Base-by-base conservation (phyloP, 2,329 filamentous ascomycete genomes). In the Rhynchosporium graminicola region DNA sequence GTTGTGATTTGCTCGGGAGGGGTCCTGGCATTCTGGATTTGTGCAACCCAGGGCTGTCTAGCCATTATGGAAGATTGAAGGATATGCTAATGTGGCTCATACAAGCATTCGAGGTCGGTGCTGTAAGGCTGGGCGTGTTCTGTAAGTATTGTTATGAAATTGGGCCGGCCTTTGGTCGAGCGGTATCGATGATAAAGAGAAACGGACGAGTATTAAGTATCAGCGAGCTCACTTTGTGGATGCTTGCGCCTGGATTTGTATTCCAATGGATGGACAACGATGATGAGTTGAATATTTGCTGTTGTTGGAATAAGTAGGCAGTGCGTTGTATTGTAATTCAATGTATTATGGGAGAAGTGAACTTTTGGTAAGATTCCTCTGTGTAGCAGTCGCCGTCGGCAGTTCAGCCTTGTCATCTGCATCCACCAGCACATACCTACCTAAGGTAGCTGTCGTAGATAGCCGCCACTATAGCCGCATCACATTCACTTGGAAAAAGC, bases 21-120 rank as follows among this genome's bases (percentile, higher is more conserved):
- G 42, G 77, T 80, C 66, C 78, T 80, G 9, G 87, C 82, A 69
- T 78, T 82, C 66, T 80, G 80, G 61, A 89, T 78, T 73, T 86
- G 82, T 61, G 80, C 76, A 57, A 87, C 77, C 68, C 87, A 81
- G 59, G 83, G 79, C 57, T 82, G 79, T 66, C 62, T 63, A 12
- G 69, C 66, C 70, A 70, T 72, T 43, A 12, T 31, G 55, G 28
- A 51, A 29, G 52, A 38, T 26, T 38, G 46, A 38, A 61, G 33
- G 60, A 55, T 51, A 43, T 9, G 55, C 31, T 9, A n/a, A 33
- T 26, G 52, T 36, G 52, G 38, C 51, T 60, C 57, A 46, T 50
- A 57, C 38, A 46, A 46, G 51, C 51, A 63, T 57, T 63, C 61
- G 57, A 59, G 43, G 43, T 47, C 43, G 43, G 45, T 36, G 57